Evolutionary conservation across 2,329 filamentous ascomycete species (phyloP).

Genomic region (Ramularia collo-cygni): DNA sequence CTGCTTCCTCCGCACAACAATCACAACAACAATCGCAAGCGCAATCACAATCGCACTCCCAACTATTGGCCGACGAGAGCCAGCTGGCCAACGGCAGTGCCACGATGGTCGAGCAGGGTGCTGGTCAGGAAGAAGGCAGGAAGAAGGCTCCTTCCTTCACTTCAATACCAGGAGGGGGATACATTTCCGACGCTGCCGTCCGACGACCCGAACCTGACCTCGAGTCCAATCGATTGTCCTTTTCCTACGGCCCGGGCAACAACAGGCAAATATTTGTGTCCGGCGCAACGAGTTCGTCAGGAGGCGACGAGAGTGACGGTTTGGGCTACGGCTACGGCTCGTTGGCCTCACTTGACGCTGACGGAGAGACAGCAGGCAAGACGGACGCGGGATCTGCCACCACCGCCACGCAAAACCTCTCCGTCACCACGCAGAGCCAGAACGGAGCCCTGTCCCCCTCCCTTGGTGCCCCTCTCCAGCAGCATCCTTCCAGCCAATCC

Average conservation of each 20-base stretch:
- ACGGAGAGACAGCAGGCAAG: constrained; percentile 9
- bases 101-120: too few species aligned
- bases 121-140: too few species aligned
- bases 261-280: constrained; percentile 46
- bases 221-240: constrained; percentile 60
- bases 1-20: constrained; percentile 8
- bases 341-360: constrained; percentile 10
- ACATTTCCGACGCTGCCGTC: constrained; percentile 1
- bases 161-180: too few species aligned
- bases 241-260: constrained; percentile 66
- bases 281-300: constrained; percentile 39
- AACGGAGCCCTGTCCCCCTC: constrained; percentile 38
- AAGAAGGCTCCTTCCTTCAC: too few species aligned
- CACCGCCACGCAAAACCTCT: constrained; percentile 39
- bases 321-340: constrained; percentile 9
- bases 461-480: constrained; percentile 30
- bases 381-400: constrained; percentile 21
- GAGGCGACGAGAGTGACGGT: constrained; percentile 42
- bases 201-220: constrained; percentile 25
- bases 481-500: constrained; percentile 52
- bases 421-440: constrained; percentile 39
- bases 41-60: too few species aligned
- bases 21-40: too few species aligned
- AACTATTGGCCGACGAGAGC: too few species aligned
- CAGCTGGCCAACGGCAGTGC: too few species aligned